Percentiles rank a stretch among this genome's conserved stretches.
Conservation (phyloP, 148 eudicot species). For the Bassia scoparia region DNA sequence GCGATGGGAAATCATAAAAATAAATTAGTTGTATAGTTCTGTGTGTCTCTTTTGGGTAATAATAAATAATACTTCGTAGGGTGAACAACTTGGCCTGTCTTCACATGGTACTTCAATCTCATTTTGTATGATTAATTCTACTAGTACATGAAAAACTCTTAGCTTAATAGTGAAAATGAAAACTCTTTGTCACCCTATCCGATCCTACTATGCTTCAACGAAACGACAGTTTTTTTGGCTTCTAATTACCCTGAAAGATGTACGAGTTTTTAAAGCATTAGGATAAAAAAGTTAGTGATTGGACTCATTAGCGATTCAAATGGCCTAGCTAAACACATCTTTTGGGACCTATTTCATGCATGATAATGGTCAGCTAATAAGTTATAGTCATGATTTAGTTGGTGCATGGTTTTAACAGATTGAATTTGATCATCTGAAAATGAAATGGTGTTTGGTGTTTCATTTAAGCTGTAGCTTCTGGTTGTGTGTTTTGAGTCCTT, state of each 20-base stretch:
- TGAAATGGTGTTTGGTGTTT: neutral
- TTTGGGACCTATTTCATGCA: neutral
- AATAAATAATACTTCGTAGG: neutral
- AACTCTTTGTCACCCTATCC: no score
- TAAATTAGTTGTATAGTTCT: neutral
- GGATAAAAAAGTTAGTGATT: neutral
- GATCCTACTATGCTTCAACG: no score
- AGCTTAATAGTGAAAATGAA: neutral
- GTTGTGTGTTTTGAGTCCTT: constrained; percentile 1
- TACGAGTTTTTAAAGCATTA: no score
- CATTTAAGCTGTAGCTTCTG: neutral
- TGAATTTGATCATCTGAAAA: constrained; percentile 19
- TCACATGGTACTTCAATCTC: neutral
- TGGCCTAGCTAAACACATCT: neutral
- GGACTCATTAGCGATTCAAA: neutral
- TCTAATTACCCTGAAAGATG: neutral
- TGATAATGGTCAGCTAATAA: neutral
- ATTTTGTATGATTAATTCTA: neutral
- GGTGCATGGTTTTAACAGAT: constrained; percentile 4
- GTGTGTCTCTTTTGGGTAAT: neutral
- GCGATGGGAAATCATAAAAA: neutral
- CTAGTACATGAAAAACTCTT: neutral
- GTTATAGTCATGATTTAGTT: neutral
- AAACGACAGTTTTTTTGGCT: no score
- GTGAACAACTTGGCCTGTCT: constrained; percentile 15